Evolutionary conservation across 2,329 filamentous ascomycete species (phyloP), one percentile per base, ranked within the genome.

Genomic region (Pezicula radicicola): DNA sequence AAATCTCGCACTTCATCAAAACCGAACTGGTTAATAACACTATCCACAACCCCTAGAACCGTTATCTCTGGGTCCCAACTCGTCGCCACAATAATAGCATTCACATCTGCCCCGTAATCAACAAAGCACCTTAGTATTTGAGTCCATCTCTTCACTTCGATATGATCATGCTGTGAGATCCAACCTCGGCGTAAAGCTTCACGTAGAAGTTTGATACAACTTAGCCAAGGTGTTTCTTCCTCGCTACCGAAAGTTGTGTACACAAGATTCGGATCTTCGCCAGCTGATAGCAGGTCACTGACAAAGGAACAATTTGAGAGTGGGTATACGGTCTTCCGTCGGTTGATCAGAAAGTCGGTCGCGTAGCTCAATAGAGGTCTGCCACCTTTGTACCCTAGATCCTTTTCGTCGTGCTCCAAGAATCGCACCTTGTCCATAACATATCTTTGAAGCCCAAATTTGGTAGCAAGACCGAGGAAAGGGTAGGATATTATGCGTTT

Each of bases 171-270:
- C 16, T 41, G 16, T 10, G 6, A 12, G 25, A 46, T 46, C 25
- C 25, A 46, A 25, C n/a, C 27, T 27, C 43, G 19, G 10, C 43
- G 43, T 12, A 30, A 7, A 19, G 43, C 43, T 30, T 46, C 43
- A 18, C 43, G 43, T 6, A 35, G 4, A 16, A 30, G 43, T 30
- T 46, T 46, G 12, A 46, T 16, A 18, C 25, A 28, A 7, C 25
- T 35, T 15, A 46, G 43, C 43, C 43, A 46, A 10, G 43, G 43
- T n/a, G 43, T 46, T 46, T 46, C 43, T 30, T 46, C 43, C 16
- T 19, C 33, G 16, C 16, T 4, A 6, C 6, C 13, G 27, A 30
- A 46, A 18, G 10, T 27, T 13, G 5, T 46, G 8, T 46, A 46
- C 12, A 46, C 28, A 28, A 30, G 43, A 16, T 46, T 46, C 10